These are phyloP conservation scores for Trichophyton simii DNA, from an alignment of 2,329 filamentous ascomycete genomes.

Conservation along the genomic window DNA sequence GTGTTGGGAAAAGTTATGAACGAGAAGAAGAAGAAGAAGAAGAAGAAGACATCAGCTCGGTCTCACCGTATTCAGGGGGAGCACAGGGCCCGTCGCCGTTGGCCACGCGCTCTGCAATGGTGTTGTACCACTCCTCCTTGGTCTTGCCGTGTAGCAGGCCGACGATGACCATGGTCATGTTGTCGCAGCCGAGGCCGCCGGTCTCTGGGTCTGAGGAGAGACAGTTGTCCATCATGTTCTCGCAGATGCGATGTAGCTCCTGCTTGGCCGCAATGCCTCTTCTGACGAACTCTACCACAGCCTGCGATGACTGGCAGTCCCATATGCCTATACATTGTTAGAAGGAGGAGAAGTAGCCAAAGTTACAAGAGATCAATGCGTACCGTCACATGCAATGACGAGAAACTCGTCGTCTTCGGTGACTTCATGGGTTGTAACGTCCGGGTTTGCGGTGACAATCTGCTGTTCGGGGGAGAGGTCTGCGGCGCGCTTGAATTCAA, in stretches of 20 bases:
- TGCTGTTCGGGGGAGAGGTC: conserved; percentile 96
- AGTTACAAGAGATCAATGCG: conserved; percentile 22
- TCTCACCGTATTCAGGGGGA: conserved; percentile 97
- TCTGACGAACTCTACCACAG: conserved; percentile 91
- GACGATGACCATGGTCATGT: conserved; percentile 96
- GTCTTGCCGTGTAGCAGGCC: conserved; percentile 81
- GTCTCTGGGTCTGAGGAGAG: conserved; percentile 95
- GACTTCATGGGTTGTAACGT: conserved; percentile 83
- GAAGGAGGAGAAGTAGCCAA: too few relatives aligned
- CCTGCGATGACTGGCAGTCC: conserved; percentile 98
- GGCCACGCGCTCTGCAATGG: conserved; percentile 84
- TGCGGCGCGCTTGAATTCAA: conserved; percentile 99
- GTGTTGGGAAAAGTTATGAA: too few relatives aligned
- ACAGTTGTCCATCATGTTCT: conserved; percentile 99
- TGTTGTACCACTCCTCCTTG: conserved; percentile 97
- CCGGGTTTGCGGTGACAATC: conserved; percentile 93
- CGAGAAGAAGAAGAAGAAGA: too few relatives aligned
- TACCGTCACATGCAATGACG: conserved; percentile 85
- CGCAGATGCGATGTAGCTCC: conserved; percentile 85
- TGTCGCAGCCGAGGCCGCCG: conserved; percentile 94
- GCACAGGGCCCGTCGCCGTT: conserved; percentile 96
- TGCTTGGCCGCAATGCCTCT: conserved; percentile 95
- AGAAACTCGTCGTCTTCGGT: conserved; percentile 91
- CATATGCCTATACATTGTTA: conserved; percentile 61
- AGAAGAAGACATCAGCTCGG: conserved; percentile 21